Evolutionary conservation across 148 eudicot genomes (phyloP).

Genomic region (Arctostaphylos glauca): DNA sequence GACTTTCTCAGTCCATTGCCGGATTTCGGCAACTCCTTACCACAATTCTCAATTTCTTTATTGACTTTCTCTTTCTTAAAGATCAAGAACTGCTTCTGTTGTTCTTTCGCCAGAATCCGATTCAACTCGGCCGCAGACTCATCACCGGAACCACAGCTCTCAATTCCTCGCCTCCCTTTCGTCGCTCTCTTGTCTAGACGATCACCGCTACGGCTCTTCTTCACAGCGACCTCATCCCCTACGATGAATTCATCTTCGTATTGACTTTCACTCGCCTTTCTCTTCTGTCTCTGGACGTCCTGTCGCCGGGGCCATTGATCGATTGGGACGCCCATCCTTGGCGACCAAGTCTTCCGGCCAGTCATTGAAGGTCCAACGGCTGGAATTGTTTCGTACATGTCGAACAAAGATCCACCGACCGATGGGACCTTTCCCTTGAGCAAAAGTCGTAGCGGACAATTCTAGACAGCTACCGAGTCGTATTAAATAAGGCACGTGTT

Average conservation of each 20-base stretch:
- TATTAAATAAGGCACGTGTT: too few relatives aligned
- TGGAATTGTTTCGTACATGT: not conserved
- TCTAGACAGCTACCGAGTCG: not conserved
- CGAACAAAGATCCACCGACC: not conserved
- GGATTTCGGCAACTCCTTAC: not conserved
- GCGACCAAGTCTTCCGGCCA: not conserved
- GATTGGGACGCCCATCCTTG: not conserved
- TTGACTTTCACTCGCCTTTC: not conserved
- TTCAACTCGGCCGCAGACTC: not conserved
- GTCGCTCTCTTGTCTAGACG: not conserved
- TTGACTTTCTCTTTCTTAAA: not conserved
- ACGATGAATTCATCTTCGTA: not conserved
- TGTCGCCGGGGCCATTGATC: too few relatives aligned
- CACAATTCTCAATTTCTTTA: not conserved
- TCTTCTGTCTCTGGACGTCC: not conserved
- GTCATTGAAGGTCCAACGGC: not conserved
- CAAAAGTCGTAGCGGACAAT: not conserved
- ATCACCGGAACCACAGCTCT: not conserved
- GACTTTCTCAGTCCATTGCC: not conserved
- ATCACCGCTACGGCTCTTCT: not conserved
- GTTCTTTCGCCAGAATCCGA: constrained; percentile 1
- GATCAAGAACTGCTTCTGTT: not conserved
- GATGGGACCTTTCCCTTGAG: not conserved
- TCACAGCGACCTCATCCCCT: not conserved
- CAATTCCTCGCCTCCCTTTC: not conserved